Percentiles rank a stretch among this genome's conserved stretches.
Evolutionary conservation across 108 stramenopile species (phyloP).

Genomic region (Cyclotella cryptica): DNA sequence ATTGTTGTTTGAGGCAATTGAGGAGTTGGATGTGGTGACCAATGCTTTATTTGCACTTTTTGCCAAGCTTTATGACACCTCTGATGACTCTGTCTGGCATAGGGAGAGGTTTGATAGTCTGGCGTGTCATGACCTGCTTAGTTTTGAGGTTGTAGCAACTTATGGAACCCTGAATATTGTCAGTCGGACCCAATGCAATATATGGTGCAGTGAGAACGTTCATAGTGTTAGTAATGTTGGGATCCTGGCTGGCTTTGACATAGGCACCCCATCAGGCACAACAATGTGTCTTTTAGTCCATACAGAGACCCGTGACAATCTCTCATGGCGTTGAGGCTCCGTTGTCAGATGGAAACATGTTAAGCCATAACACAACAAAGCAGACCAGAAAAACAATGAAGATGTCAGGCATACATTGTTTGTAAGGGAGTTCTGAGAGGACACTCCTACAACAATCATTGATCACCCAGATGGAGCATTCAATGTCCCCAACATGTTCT

Average conservation of each 20-base stretch:
- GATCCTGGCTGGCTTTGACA: too few species aligned
- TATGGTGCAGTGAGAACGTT: neutral
- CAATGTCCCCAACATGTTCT: conserved; percentile 31
- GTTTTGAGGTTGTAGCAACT: conserved; percentile 30
- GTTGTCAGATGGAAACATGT: conserved; percentile 19
- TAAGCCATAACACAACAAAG: conserved; percentile 17
- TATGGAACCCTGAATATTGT: conserved; percentile 37
- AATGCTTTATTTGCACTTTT: neutral
- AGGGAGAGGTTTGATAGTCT: conserved; percentile 14
- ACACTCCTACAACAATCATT: conserved; percentile 6
- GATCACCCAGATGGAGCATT: conserved; percentile 20
- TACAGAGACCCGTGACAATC: too few species aligned
- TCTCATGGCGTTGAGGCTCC: conserved; percentile 27
- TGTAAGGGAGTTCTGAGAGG: conserved; percentile 12
- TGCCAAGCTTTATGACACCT: too few species aligned
- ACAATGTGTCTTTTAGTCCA: conserved; percentile 33
- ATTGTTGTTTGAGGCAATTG: too few species aligned
- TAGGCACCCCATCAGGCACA: neutral
- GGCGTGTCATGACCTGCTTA: conserved; percentile 9
- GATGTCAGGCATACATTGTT: neutral
- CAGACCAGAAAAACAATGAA: conserved; percentile 21
- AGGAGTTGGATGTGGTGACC: too few species aligned
- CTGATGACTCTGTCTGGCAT: conserved; percentile 30
- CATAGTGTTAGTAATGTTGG: conserved; percentile 18
- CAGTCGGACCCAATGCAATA: conserved; percentile 12